Conservation (phyloP, 2,329 filamentous ascomycete genomes). For the Emmonsiellopsis sp. region DNA sequence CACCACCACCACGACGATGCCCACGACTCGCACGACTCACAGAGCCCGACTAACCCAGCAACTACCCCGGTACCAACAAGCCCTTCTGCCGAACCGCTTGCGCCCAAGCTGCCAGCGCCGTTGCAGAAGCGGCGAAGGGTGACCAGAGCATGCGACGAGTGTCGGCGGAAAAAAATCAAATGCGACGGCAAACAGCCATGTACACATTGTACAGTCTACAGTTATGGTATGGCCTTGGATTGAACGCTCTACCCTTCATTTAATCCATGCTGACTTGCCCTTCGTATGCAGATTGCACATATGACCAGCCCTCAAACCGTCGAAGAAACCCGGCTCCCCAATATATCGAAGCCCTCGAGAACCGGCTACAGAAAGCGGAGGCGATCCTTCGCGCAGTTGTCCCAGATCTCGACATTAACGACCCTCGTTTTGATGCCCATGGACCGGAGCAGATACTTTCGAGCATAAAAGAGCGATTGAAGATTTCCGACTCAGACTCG, state of each 20-base stretch:
- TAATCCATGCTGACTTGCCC: not conserved
- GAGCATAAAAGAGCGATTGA: constrained; percentile 23
- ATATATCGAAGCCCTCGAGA: constrained; percentile 84
- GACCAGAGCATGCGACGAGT: constrained; percentile 74
- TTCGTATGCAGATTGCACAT: constrained; percentile 65
- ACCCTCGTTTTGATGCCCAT: constrained; percentile 70
- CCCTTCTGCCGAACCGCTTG: constrained; percentile 18
- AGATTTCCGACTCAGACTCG: constrained; percentile 15
- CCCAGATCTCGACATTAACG: constrained; percentile 75
- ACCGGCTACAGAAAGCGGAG: constrained; percentile 73
- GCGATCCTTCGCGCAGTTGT: constrained; percentile 68
- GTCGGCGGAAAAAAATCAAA: constrained; percentile 78
- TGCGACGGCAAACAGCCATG: constrained; percentile 81
- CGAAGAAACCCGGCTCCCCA: constrained; percentile 84
- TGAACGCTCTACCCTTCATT: not conserved
- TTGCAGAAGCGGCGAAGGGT: constrained; percentile 70
- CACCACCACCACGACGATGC: not conserved
- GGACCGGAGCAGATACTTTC: constrained; percentile 54
- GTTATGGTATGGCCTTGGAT: constrained; percentile 63
- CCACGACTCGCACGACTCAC: not conserved
- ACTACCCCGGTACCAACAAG: constrained; percentile 1
- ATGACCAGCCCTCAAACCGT: constrained; percentile 89
- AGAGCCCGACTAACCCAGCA: not conserved
- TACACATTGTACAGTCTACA: constrained; percentile 96
- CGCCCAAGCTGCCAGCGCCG: constrained; percentile 35